Percentiles rank a stretch among this genome's conserved stretches.
These are phyloP conservation scores for Flagelloscypha sp. DNA, from an alignment of 768 basidiomycete species.

Conservation along the genomic window DNA sequence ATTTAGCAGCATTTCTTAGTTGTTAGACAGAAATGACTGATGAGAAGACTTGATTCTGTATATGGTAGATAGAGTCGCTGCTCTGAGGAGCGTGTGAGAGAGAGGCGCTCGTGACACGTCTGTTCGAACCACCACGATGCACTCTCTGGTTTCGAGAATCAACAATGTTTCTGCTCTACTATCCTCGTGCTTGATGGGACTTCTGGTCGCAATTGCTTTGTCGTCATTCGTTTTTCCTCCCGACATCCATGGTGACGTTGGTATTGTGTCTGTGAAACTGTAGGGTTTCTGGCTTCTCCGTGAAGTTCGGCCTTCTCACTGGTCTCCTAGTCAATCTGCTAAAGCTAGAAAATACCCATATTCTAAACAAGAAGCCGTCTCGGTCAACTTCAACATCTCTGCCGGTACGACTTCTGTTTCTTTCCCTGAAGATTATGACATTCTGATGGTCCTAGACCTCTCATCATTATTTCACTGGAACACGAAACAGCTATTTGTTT, in stretches of 20 bases:
- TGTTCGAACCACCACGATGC: constrained; percentile 46
- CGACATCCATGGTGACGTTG: constrained; percentile 47
- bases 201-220: constrained; percentile 63
- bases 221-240: constrained; percentile 62
- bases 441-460: constrained; percentile 46
- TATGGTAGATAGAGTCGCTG: too few species aligned
- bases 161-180: constrained; percentile 70
- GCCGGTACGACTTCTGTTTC: constrained; percentile 46
- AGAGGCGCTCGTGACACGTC: too few species aligned
- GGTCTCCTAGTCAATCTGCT: constrained; percentile 31
- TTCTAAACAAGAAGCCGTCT: constrained; percentile 67
- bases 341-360: constrained; percentile 47
- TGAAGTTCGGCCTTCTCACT: constrained; percentile 7
- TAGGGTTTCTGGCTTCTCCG: constrained; percentile 26
- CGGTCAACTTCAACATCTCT: constrained; percentile 72
- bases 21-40: constrained; percentile 1
- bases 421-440: constrained; percentile 1
- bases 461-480: constrained; percentile 88
- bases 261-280: constrained; percentile 70
- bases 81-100: too few species aligned
- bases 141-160: constrained; percentile 58
- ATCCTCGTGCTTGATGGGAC: constrained; percentile 66
- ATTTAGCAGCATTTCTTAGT: too few species aligned
- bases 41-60: too few species aligned
- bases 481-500: constrained; percentile 90